Percentiles rank a stretch among this genome's conserved stretches.
Evolutionary conservation across 164 flowering plant species (phyloP).

Genomic region (Dillenia turbinata): DNA sequence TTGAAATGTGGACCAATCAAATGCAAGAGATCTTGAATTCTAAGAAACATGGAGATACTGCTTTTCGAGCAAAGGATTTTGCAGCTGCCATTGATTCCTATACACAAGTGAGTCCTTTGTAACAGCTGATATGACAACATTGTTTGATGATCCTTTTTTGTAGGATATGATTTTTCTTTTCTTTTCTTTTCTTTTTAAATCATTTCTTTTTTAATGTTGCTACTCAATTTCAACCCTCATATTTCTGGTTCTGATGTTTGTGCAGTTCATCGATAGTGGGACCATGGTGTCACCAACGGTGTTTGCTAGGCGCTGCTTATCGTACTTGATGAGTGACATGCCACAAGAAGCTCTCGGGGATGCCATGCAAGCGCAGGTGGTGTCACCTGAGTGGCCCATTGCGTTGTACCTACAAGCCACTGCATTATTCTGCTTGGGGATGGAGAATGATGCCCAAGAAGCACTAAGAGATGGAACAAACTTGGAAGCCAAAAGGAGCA

Average conservation of each 20-base stretch:
- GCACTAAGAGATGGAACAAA: conserved; percentile 68
- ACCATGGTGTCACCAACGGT: conserved; percentile 90
- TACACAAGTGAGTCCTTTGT: conserved; percentile 43
- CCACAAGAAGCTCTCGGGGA: conserved; percentile 82
- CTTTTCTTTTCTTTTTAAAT: no score
- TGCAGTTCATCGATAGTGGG: conserved; percentile 82
- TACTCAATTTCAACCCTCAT: no score
- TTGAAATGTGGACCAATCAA: conserved; percentile 94
- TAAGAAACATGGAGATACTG: conserved; percentile 83
- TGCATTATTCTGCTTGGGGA: conserved; percentile 75
- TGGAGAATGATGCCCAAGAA: conserved; percentile 82
- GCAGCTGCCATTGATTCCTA: conserved; percentile 70
- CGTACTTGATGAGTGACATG: conserved; percentile 73
- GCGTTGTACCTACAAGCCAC: conserved; percentile 85
- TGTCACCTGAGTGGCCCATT: conserved; percentile 84
- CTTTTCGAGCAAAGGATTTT: conserved; percentile 81
- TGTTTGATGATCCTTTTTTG: no score
- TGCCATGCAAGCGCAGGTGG: conserved; percentile 83
- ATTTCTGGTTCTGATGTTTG: no score
- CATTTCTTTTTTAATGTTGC: neutral
- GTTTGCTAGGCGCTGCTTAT: conserved; percentile 75
- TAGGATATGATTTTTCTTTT: no score
- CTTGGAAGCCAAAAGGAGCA: conserved; percentile 66
- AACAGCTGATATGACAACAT: no score
- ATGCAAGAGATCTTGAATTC: conserved; percentile 86